These are phyloP conservation scores for Emiliania huxleyi DNA, from an alignment of 78 protist species.

Conservation along the genomic window DNA sequence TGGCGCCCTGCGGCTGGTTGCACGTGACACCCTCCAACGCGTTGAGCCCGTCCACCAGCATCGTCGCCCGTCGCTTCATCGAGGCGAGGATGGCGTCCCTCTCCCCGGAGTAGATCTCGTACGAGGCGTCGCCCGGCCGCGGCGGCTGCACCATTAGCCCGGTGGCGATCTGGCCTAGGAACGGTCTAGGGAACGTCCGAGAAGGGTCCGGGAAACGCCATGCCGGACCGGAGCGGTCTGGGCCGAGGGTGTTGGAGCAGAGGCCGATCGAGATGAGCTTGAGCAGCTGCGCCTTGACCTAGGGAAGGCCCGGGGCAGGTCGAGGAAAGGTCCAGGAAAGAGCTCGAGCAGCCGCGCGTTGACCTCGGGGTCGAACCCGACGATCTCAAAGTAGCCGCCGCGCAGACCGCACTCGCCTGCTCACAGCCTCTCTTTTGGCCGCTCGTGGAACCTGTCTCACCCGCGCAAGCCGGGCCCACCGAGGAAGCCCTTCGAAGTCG, in stretches of 20 bases:
- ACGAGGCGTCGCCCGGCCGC: conserved; percentile 63
- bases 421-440: no score
- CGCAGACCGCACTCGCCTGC: conserved; percentile 86
- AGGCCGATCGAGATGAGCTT: conserved; percentile 87
- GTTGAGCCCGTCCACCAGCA: conserved; percentile 57
- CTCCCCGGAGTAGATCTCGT: conserved; percentile 78
- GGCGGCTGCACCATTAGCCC: conserved; percentile 94
- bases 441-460: no score
- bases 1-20: conserved; percentile 80
- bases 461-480: conserved; percentile 88
- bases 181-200: no score
- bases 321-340: no score
- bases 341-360: neutral
- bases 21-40: conserved; percentile 72
- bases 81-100: conserved; percentile 55
- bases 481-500: conserved; percentile 94
- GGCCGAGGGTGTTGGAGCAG: conserved; percentile 68
- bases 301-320: conserved; percentile 12
- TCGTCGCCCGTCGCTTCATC: neutral
- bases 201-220: no score
- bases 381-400: conserved; percentile 32
- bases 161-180: neutral
- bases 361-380: neutral
- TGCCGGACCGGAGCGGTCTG: no score
- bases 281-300: conserved; percentile 73